Conservation (phyloP, 2,329 filamentous ascomycete genomes). For the Cladosporium sp. region DNA sequence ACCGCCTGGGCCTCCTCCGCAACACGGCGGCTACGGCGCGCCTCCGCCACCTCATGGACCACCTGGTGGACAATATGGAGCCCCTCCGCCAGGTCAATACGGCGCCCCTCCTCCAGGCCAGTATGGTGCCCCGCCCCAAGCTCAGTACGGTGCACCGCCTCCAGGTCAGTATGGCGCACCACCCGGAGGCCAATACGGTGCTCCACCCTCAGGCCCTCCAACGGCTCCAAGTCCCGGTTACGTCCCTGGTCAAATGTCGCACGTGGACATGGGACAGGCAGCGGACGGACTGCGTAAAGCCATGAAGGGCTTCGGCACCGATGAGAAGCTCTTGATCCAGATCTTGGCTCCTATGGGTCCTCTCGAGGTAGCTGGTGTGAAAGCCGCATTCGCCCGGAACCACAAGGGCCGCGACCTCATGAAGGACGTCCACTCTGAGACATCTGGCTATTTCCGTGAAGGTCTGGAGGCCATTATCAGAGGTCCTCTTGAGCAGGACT, state of each 20-base stretch:
- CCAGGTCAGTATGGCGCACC: conserved; percentile 13
- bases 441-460: conserved; percentile 63
- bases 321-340: conserved; percentile 70
- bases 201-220: conserved; percentile 37
- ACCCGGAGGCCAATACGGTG: conserved; percentile 18
- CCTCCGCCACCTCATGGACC: conserved; percentile 7
- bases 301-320: conserved; percentile 91
- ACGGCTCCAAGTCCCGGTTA: conserved; percentile 69
- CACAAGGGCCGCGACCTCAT: conserved; percentile 61
- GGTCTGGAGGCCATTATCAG: conserved; percentile 68
- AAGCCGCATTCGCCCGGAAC: conserved; percentile 58
- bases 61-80: conserved; percentile 11
- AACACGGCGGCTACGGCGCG: conserved; percentile 1
- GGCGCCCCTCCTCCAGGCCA: conserved; percentile 14
- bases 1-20: conserved; percentile 17
- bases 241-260: conserved; percentile 61
- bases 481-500: conserved; percentile 74
- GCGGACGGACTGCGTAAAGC: conserved; percentile 68
- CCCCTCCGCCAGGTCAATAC: conserved; percentile 10
- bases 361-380: conserved; percentile 65
- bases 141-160: conserved; percentile 15
- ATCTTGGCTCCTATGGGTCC: conserved; percentile 69
- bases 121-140: not conserved
- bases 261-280: conserved; percentile 59
- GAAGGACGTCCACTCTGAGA: conserved; percentile 71